phyloP scores from a whole-genome alignment of 192 early-diverging fungal genomes.

The Entomortierella lignicola region DNA sequence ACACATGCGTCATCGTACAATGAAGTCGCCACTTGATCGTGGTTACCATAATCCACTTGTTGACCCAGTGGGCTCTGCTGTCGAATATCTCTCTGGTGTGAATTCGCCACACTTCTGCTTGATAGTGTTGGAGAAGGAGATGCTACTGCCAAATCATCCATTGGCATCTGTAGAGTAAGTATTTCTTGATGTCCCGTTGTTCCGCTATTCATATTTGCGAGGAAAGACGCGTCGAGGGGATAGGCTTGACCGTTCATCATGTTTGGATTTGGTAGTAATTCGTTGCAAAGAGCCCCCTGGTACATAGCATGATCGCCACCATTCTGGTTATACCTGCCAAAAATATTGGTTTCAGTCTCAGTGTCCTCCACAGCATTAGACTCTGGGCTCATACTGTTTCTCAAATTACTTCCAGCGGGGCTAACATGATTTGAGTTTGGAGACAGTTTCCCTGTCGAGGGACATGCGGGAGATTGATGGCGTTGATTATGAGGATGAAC shows the following conservation, averaged over 20 bases:
- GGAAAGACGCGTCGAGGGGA: not conserved
- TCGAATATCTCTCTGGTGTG: not conserved
- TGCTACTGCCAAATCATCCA: not conserved
- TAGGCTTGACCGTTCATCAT: constrained; percentile 3
- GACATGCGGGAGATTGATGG: not conserved
- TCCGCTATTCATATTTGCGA: constrained; percentile 3
- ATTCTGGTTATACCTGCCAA: not conserved
- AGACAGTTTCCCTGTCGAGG: not conserved
- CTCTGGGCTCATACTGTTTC: constrained; percentile 32
- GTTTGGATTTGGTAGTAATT: not conserved
- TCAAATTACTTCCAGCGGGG: constrained; percentile 19
- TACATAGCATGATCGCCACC: not conserved
- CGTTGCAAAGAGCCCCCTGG: not conserved
- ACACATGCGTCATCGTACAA: constrained; percentile 27
- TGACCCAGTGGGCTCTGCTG: constrained; percentile 36
- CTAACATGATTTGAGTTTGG: constrained; percentile 30
- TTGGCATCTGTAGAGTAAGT: not conserved
- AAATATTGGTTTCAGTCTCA: not conserved
- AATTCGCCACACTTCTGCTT: not conserved
- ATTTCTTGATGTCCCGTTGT: not conserved
- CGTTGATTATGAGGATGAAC: constrained; percentile 31
- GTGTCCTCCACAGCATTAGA: constrained; percentile 12
- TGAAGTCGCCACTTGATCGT: not conserved
- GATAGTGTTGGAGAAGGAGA: constrained; percentile 30
- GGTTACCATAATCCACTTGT: not conserved